phyloP scores from a whole-genome alignment of 1,284 basidiomycete species.

The Ganoderma resinaceum region DNA sequence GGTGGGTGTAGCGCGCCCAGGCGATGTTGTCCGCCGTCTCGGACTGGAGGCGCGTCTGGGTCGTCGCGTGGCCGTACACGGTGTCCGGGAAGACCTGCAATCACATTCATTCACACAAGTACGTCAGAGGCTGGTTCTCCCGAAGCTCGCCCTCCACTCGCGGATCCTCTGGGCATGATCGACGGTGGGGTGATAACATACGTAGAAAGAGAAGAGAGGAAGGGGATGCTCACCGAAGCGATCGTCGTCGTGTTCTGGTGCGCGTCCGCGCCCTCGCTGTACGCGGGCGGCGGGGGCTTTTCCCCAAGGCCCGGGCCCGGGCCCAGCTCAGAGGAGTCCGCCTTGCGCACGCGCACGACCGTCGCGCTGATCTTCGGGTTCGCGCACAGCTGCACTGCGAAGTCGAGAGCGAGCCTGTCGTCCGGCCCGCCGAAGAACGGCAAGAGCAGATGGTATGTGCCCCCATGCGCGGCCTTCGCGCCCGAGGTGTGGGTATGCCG shows the following conservation, averaged over 20 bases:
- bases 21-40: constrained; percentile 53
- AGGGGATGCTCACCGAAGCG: constrained; percentile 46
- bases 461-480: constrained; percentile 36
- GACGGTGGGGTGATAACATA: neutral
- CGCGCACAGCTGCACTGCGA: constrained; percentile 66
- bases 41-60: constrained; percentile 50
- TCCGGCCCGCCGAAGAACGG: constrained; percentile 80
- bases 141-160: neutral
- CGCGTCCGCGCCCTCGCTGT: constrained; percentile 37
- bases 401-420: constrained; percentile 65
- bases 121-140: constrained; percentile 9
- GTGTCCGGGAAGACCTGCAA: constrained; percentile 49
- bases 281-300: constrained; percentile 34
- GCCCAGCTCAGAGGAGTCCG: constrained; percentile 40
- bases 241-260: constrained; percentile 49
- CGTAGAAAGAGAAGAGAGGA: neutral
- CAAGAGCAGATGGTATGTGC: constrained; percentile 60
- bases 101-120: neutral
- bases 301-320: constrained; percentile 26
- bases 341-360: constrained; percentile 67
- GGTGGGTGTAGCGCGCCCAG: constrained; percentile 49
- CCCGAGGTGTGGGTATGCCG: constrained; percentile 45
- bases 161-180: constrained; percentile 1
- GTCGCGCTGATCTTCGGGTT: constrained; percentile 58
- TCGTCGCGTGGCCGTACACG: constrained; percentile 49